Base-by-base conservation (phyloP, 768 basidiomycete species). In the Calocera cornea region DNA sequence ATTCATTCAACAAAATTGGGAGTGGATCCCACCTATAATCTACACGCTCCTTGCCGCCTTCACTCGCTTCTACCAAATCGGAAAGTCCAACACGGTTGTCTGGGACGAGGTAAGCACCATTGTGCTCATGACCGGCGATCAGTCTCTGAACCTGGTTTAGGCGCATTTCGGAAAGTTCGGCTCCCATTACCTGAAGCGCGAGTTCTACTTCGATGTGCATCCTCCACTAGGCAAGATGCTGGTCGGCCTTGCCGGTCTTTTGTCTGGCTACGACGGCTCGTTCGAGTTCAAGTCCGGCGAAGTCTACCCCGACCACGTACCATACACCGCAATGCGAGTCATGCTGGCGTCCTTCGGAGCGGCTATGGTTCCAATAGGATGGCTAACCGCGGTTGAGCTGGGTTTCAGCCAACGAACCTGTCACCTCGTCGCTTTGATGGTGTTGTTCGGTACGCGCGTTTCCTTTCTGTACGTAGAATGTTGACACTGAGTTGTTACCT, bases 121-220 rank as follows among this genome's bases (percentile, higher is more conserved):
- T 19, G 2, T 11, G 33, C 49, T 14, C 31, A 10, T 29, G 33
- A 49, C n/a, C 17, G 40, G 34, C 36, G 27, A 29, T 1, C 10
- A 38, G 2, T 0, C 11, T 11, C 44, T n/a, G n/a, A 34, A 64
- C 17, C 31, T 36, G 22, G 34, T 40, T 1, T 69, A 78, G 81
- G 95, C 97, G 41, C 97, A 99, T 78, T 99, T 98, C 77, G 97
- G 97, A 72, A 98, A 99, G 79, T 98, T 99, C 78, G 97, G 92
- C 64, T 92, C 92, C 64, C 89, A 97, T 78, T 98, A 99, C 78
- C 86, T 99, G 78, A 97, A 97, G 78, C 90, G 94, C 74, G 93
- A 97, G 76, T 98, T 98, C 79, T 98, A 97, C 81, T 98, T 98
- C 76, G 97, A 99, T 74, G 97, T 98, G 31, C 97, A 99, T 73